Base-by-base conservation (phyloP, 108 stramenopile species). In the Cyclotella cryptica region DNA sequence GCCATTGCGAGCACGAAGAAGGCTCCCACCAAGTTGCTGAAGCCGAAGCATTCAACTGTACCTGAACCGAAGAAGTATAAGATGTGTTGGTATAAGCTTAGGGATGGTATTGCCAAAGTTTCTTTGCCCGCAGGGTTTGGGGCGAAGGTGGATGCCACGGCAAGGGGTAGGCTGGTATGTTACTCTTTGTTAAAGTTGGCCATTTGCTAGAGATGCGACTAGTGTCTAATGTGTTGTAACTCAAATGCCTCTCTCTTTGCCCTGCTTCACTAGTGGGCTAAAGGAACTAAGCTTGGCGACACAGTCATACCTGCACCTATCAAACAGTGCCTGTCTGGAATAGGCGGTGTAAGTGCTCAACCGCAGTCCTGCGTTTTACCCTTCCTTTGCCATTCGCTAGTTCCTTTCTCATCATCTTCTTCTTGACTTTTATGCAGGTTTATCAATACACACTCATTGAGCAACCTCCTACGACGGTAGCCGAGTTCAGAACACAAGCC, bases 391-490 rank as follows among this genome's bases (percentile, higher is more conserved):
- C 24, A n/a, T 49, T 17, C 47, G 47, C 6, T n/a, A 9, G 9
- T n/a, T 7, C 3, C 47, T n/a, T 1, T n/a, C 47, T n/a, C n/a
- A 49, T n/a, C 21, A 22, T 7, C 24, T 57, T 24, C 55, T 26
- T 41, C 61, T 41, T 28, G 1, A 12, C 4, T 21, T 21, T 58
- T 58, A 58, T 64, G 17, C 30, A 69, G 68, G 68, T 69, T 12
- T 96, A 93, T 71, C 90, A 96, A 54, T 95, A 87, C 60, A 92
- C 91, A 1, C 86, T 96, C 49, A 51, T 92, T 59, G 91, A 92
- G 47, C 71, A 83, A 18, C 80, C 86, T 28, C 59, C 88, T 10
- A 78, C 90, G 3, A 75, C 86, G 13, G 85, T 91, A 18, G 52
- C 85, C 6, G 87, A 90, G 18, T 96, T 93, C 78, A 69, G 95